phyloP scores from a whole-genome alignment of 495 filamentous ascomycete genomes.

The Margaritispora aquatica region DNA sequence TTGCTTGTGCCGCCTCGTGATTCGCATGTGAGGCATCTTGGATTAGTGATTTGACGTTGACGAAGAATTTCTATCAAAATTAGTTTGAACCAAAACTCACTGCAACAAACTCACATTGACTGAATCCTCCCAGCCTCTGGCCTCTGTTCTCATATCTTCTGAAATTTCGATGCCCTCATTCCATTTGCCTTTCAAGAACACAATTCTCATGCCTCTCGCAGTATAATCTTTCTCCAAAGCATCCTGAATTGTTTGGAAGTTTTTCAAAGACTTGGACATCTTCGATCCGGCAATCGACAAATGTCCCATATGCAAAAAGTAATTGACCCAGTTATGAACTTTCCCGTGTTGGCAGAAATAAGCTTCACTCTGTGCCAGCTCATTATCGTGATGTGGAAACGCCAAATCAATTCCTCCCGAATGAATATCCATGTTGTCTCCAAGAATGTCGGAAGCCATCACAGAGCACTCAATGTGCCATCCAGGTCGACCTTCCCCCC shows the following conservation, averaged over 20 bases:
- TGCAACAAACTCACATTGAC: conserved; percentile 48
- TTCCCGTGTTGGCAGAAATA: conserved; percentile 55
- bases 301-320: conserved; percentile 96
- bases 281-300: conserved; percentile 84
- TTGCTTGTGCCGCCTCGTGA: not conserved
- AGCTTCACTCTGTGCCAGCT: conserved; percentile 89
- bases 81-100: conserved; percentile 7
- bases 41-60: conserved; percentile 60
- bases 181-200: conserved; percentile 86
- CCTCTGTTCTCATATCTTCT: conserved; percentile 66
- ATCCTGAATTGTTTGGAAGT: conserved; percentile 92
- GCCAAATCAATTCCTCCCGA: conserved; percentile 89
- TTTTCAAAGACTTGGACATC: conserved; percentile 94
- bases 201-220: conserved; percentile 70
- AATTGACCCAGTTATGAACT: conserved; percentile 50
- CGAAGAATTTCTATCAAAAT: conserved; percentile 72
- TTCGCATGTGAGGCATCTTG: conserved; percentile 24
- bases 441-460: conserved; percentile 86
- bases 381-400: conserved; percentile 97
- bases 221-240: conserved; percentile 73
- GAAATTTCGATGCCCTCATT: conserved; percentile 89
- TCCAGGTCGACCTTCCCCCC: conserved; percentile 84
- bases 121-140: conserved; percentile 72
- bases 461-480: conserved; percentile 99
- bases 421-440: conserved; percentile 82